These are phyloP conservation scores for Prinsepia uniflora DNA, from an alignment of 306 rosid genomes.

Conservation along the genomic window DNA sequence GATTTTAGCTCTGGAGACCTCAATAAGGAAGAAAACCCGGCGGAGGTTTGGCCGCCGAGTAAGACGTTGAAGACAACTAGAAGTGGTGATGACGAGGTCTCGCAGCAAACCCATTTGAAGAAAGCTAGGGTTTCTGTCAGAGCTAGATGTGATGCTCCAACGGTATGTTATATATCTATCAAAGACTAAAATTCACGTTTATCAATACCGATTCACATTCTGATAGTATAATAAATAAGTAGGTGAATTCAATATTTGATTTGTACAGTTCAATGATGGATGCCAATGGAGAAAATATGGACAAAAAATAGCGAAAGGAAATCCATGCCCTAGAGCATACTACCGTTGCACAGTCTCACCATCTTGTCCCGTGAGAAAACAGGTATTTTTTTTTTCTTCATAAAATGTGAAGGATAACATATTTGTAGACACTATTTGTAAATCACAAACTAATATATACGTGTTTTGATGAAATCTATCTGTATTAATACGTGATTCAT, in stretches of 20 bases:
- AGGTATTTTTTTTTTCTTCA: slow-evolving; percentile 25
- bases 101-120: slow-evolving; percentile 41
- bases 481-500: too few relatives aligned
- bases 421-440: background rate
- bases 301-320: slow-evolving; percentile 79
- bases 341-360: slow-evolving; percentile 67
- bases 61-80: slow-evolving; percentile 33
- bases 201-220: background rate
- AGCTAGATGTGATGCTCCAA: slow-evolving; percentile 65
- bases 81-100: slow-evolving; percentile 34
- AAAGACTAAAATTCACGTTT: background rate
- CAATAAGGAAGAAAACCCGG: slow-evolving; percentile 35
- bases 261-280: slow-evolving; percentile 65
- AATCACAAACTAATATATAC: too few relatives aligned
- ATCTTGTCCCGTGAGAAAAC: slow-evolving; percentile 72
- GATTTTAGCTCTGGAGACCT: slow-evolving; percentile 22
- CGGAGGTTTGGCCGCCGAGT: slow-evolving; percentile 44
- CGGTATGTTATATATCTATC: slow-evolving; percentile 31
- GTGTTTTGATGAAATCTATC: too few relatives aligned
- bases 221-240: background rate
- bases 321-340: slow-evolving; percentile 78
- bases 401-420: background rate
- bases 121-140: slow-evolving; percentile 67
- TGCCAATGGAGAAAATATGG: slow-evolving; percentile 94
- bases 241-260: background rate